These are phyloP conservation scores for Fagopyrum tataricum DNA, from an alignment of 148 eudicot genomes.

Conservation along the genomic window DNA sequence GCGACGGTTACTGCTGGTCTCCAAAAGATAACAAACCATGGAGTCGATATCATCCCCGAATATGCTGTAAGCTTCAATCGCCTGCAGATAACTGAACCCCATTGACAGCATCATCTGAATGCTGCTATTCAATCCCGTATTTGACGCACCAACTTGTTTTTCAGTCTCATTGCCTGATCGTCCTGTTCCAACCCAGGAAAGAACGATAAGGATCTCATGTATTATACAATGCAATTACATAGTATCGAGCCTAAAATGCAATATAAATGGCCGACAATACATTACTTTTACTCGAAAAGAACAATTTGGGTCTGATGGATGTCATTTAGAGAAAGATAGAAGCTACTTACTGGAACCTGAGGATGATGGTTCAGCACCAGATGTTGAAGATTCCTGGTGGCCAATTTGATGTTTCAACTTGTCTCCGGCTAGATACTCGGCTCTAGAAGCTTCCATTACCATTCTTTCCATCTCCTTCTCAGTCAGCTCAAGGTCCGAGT, in stretches of 20 bases:
- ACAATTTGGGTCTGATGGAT: too few relatives aligned
- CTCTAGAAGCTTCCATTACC: slow-evolving; percentile 97
- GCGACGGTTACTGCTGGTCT: slow-evolving; percentile 64
- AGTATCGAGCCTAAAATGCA: too few relatives aligned
- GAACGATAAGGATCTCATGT: background rate
- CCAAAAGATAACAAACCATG: slow-evolving; percentile 80
- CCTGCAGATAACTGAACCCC: slow-evolving; percentile 96
- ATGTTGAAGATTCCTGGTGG: slow-evolving; percentile 65
- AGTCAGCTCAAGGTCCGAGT: slow-evolving; percentile 94
- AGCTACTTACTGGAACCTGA: slow-evolving; percentile 87
- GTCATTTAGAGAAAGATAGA: background rate
- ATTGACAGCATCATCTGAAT: slow-evolving; percentile 81
- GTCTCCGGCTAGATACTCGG: slow-evolving; percentile 71
- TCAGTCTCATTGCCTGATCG: slow-evolving; percentile 46
- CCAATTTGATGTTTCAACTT: slow-evolving; percentile 60
- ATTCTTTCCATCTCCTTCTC: slow-evolving; percentile 97
- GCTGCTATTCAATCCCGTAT: slow-evolving; percentile 41
- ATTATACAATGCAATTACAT: too few relatives aligned
- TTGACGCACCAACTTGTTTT: slow-evolving; percentile 26
- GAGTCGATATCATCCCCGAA: slow-evolving; percentile 96
- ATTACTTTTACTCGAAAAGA: too few relatives aligned
- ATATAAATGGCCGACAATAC: too few relatives aligned
- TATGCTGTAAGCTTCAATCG: slow-evolving; percentile 78
- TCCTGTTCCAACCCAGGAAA: slow-evolving; percentile 29
- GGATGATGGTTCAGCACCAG: slow-evolving; percentile 94